Percentiles rank a stretch among this genome's conserved stretches.
Evolutionary conservation across 306 rosid species (phyloP).

Genomic region (Dryas alaskensis): DNA sequence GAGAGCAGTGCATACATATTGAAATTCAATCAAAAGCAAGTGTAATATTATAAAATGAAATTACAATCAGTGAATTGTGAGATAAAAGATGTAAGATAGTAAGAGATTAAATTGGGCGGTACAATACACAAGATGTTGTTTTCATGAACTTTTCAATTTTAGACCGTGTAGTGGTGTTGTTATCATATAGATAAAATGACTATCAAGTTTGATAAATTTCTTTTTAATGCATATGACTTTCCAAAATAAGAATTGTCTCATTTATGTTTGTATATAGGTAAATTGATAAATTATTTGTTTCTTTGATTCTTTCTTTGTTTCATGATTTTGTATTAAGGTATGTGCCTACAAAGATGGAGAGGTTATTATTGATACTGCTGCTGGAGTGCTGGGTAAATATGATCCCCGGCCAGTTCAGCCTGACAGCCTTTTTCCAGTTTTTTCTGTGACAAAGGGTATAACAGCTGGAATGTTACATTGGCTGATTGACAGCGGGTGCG

Average conservation of each 20-base stretch:
- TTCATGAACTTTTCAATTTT: background rate
- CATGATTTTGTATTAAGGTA: conserved; percentile 52
- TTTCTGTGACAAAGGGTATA: conserved; percentile 90
- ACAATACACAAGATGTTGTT: background rate
- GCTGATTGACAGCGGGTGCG: conserved; percentile 90
- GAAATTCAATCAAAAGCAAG: background rate
- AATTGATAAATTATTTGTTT: background rate
- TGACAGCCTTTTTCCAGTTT: conserved; percentile 91
- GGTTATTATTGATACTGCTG: conserved; percentile 94
- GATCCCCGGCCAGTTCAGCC: conserved; percentile 99
- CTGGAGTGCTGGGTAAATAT: conserved; percentile 96
- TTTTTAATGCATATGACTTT: background rate
- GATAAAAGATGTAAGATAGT: background rate
- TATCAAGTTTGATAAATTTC: background rate
- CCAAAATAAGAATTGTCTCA: background rate
- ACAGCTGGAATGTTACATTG: conserved; percentile 97
- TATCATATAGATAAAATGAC: too few species aligned
- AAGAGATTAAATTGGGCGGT: background rate
- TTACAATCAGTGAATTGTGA: background rate
- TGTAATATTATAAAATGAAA: background rate
- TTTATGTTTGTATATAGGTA: background rate
- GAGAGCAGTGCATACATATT: background rate
- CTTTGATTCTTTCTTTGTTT: conserved; percentile 10
- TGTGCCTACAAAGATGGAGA: conserved; percentile 98
- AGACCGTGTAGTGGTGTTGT: background rate